Evolutionary conservation across 2,329 filamentous ascomycete genomes (phyloP), one percentile per base, ranked within the genome.

Genomic region (Pseudogymnoascus sp.): DNA sequence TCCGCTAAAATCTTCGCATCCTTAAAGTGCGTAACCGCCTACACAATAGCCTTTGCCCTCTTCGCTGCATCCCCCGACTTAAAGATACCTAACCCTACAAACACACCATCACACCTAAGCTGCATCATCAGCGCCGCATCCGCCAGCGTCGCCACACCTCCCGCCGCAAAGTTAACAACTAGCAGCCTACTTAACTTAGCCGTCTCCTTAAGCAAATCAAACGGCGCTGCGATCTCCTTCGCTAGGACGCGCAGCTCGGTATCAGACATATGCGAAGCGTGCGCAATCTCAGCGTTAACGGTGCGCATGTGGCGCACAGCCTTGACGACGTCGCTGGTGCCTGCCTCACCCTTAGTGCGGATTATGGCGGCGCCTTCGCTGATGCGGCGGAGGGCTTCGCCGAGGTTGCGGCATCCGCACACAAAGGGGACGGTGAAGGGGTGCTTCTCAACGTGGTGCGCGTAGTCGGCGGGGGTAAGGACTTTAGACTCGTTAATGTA

Each of bases 51-150:
- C 80, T 88, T 91, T 12, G 95, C 95, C 65, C 95, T 82, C 86
- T 93, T 91, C 50, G 88, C 86, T 21, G 95, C 90, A 76, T 97
- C 89, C 16, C 93, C 93, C 4, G 87, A 91, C 85, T 97, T 97
- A 85, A 99, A 99, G 77, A 97, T 97, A 28, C 95, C 95, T 64
- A 87, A 92, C 28, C 95, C 95, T 37, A 99, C 95, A 74, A 99
- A 99, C 37, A 99, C 95, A 64, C 95, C 95, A 73, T 99, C 95
- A 74, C 95, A 97, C 65, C 95, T 95, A 67, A 99, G 81, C 82
- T 97, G 93, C 95, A 99, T 99, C 93, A 99, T 91, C 79, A 99
- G 81, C 1, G 95, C 95, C 0, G 95, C 95, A 77, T 99, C 95
- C 0, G 95, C 95, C 0, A 95, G 95, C 0, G 95, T 99, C n/a